A percentile compares a stretch with the other conserved stretches of the same genome.
These are phyloP conservation scores for Byssoonygena ceratinophila DNA, from an alignment of 2,329 filamentous ascomycete species.

Conservation along the genomic window DNA sequence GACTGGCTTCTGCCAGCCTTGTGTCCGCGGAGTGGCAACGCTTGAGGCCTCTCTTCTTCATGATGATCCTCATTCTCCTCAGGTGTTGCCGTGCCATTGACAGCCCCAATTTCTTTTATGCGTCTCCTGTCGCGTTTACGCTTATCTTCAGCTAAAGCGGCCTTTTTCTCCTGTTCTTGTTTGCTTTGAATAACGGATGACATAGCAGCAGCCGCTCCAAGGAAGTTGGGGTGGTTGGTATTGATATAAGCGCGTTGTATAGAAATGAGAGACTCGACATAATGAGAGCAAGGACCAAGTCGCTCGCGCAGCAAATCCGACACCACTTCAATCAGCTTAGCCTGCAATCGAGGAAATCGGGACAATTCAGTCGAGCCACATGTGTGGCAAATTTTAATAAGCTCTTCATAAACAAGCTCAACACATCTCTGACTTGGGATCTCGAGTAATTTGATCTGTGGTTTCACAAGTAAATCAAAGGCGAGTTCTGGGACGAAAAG, in stretches of 20 bases:
- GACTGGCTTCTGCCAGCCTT: conserved; percentile 69
- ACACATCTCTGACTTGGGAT: conserved; percentile 92
- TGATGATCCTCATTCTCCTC: conserved; percentile 53
- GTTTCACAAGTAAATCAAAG: conserved; percentile 94
- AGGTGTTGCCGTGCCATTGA: conserved; percentile 61
- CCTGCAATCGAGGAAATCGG: conserved; percentile 83
- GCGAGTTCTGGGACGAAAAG: conserved; percentile 96
- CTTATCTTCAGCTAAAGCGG: conserved; percentile 67
- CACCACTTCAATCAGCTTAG: conserved; percentile 94
- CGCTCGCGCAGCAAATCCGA: conserved; percentile 89
- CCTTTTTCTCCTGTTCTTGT: conserved; percentile 84
- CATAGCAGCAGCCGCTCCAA: conserved; percentile 94
- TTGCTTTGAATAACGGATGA: conserved; percentile 89
- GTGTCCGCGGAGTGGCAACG: conserved; percentile 51
- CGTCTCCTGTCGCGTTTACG: conserved; percentile 74
- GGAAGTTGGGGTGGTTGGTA: conserved; percentile 97
- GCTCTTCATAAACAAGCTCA: conserved; percentile 93
- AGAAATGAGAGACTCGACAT: conserved; percentile 92
- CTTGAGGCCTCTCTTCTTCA: conserved; percentile 32
- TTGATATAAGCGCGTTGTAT: conserved; percentile 99
- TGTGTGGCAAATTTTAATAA: conserved; percentile 99
- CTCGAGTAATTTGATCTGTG: conserved; percentile 94
- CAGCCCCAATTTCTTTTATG: conserved; percentile 64
- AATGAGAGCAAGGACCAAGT: conserved; percentile 75
- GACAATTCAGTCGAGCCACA: conserved; percentile 91